A percentile compares a stretch with the other conserved stretches of the same genome.
Conservation (phyloP, 352 stramenopile genomes). For the Phytophthora palmivora region DNA sequence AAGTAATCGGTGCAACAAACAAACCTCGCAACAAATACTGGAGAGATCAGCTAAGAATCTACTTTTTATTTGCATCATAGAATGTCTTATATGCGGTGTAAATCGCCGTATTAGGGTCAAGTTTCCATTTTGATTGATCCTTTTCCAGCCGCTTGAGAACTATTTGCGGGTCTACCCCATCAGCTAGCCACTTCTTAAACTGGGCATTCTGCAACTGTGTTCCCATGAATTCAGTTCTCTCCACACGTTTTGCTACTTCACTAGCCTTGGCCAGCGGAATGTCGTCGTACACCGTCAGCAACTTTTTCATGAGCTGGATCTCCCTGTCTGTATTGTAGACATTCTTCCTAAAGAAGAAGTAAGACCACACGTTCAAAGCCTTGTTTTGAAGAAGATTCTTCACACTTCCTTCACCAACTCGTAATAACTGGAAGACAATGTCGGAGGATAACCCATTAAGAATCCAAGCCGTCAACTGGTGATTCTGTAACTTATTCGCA, state of each 20-base stretch:
- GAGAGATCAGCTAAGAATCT: too few species aligned
- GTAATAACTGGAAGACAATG: background rate
- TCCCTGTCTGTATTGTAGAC: background rate
- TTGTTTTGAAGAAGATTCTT: slow-evolving; percentile 3
- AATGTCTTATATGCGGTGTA: too few species aligned
- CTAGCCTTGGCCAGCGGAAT: slow-evolving; percentile 9
- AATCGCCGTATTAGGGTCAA: background rate
- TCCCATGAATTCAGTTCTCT: background rate
- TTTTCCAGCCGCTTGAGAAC: slow-evolving; percentile 1
- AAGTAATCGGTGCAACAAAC: too few species aligned
- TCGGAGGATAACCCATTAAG: slow-evolving; percentile 2
- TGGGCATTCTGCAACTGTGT: slow-evolving; percentile 1
- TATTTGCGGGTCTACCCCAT: background rate
- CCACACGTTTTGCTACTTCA: background rate
- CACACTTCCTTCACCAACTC: slow-evolving; percentile 2
- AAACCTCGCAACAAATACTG: too few species aligned
- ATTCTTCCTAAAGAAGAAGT: slow-evolving; percentile 7
- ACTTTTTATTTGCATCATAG: background rate
- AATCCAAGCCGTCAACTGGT: slow-evolving; percentile 4
- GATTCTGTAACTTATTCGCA: slow-evolving; percentile 5
- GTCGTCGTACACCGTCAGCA: slow-evolving; percentile 8
- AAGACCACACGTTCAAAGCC: slow-evolving; percentile 10
- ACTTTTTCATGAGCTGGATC: background rate
- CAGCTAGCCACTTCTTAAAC: slow-evolving; percentile 5
- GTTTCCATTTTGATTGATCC: background rate